These are phyloP conservation scores for Salix koriyanagi DNA, from an alignment of 345 rosid species.

Conservation along the genomic window DNA sequence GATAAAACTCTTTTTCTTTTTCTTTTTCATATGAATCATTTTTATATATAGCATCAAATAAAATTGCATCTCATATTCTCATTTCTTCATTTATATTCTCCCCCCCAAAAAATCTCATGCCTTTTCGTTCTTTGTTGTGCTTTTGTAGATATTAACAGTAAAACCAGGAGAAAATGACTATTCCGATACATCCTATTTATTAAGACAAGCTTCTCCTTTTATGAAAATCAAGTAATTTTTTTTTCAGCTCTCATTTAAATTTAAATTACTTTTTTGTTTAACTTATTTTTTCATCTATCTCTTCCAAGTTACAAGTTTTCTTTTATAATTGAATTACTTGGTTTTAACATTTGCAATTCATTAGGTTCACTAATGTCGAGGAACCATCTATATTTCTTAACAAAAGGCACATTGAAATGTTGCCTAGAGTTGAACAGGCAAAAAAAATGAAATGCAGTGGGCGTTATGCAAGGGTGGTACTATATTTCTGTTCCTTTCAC, in stretches of 20 bases:
- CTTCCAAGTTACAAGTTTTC: too few species aligned
- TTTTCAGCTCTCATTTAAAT: constrained; percentile 1
- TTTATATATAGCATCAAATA: too few species aligned
- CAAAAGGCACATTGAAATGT: constrained; percentile 53
- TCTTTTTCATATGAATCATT: too few species aligned
- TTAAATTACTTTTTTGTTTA: constrained; percentile 4
- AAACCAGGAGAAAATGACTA: constrained; percentile 80
- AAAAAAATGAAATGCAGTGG: constrained; percentile 54
- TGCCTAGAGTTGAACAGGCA: constrained; percentile 39
- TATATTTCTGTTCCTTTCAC: background rate
- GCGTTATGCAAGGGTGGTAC: constrained; percentile 44
- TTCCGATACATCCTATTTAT: constrained; percentile 59
- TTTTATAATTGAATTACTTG: too few species aligned
- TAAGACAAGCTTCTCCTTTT: constrained; percentile 84
- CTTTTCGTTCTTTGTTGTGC: background rate
- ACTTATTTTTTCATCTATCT: constrained; percentile 13
- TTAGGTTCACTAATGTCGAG: constrained; percentile 63
- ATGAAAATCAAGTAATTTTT: constrained; percentile 71
- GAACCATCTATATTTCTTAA: constrained; percentile 35
- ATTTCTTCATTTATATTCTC: background rate
- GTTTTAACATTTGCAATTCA: too few species aligned
- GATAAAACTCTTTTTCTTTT: too few species aligned
- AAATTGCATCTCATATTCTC: background rate
- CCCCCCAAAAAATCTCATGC: background rate
- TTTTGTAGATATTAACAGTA: constrained; percentile 66